Base-by-base conservation (phyloP, 169 alveolate species). In the Plasmodium ovale region DNA sequence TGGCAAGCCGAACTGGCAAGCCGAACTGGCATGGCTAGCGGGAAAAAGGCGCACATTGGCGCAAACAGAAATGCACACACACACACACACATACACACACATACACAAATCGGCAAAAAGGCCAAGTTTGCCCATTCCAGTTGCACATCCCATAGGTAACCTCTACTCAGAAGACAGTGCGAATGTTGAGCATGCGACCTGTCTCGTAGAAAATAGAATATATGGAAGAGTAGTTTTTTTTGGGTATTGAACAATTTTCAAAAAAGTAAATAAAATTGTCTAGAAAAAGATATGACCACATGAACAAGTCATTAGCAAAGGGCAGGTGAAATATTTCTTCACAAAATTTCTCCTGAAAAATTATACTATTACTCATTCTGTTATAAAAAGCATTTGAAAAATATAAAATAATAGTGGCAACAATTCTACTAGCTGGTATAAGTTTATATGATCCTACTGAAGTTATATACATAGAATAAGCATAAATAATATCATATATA, bases 151-250 rank as follows among this genome's bases (percentile, higher is more conserved):
- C n/a, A n/a, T n/a, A n/a, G n/a, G n/a, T n/a, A n/a, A n/a, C n/a
- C n/a, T n/a, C n/a, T n/a, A n/a, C 44, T 77, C 65, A 77, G 19
- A 77, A 77, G 9, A 77, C 88, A 23, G 88, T 77, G 35, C 69
- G 73, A 39, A 77, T 77, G 12, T 77, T 77, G 29, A 77, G 59
- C 68, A 77, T 77, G 19, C 88, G 70, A 14, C 88, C 88, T 1
- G 88, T 77, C 67, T 77, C 88, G 21, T 77, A 77, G 49, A 77
- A 77, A 29, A 77, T 77, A 44, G 88, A 77, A 25, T 77, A 77
- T 62, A 77, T 77, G 37, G 88, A 77, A 14, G 88, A 77, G 51
- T 77, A 77, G 39, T 77, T 25, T 25, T 77, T 77, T 53, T 77
- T 77, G 10, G 88, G 88, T 16, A 77, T 12, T 21, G 35, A 65